A percentile compares a stretch with the other conserved stretches of the same genome.
phyloP scores from a whole-genome alignment of 495 filamentous ascomycete species.

The Hypoxylon rickii region DNA sequence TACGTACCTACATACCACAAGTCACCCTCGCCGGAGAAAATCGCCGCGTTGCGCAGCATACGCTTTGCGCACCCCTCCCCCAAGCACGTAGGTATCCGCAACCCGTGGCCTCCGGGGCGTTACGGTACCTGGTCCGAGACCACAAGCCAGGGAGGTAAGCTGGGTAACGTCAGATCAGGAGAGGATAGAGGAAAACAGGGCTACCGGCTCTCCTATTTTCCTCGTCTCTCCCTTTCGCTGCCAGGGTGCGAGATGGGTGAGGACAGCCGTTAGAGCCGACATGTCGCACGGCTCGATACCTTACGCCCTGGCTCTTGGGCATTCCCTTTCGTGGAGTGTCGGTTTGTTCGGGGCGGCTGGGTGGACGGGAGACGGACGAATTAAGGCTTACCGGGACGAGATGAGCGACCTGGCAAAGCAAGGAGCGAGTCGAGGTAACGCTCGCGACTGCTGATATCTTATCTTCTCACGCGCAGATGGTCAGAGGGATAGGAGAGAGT shows the following conservation, averaged over 20 bases:
- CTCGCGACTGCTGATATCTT: not conserved
- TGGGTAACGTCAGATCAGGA: not conserved
- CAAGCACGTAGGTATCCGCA: not conserved
- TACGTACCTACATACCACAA: not conserved
- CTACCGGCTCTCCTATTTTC: too few species aligned
- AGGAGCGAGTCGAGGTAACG: not conserved
- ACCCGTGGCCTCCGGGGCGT: conserved; percentile 2
- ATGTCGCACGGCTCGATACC: conserved; percentile 1
- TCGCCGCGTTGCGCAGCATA: too few species aligned
- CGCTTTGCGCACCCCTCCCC: not conserved
- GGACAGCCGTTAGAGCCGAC: conserved; percentile 8
- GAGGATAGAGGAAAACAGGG: too few species aligned
- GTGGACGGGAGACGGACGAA: too few species aligned
- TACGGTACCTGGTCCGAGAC: conserved; percentile 11
- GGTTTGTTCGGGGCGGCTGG: too few species aligned
- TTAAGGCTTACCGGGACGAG: too few species aligned
- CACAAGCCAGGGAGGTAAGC: not conserved
- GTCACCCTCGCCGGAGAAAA: conserved; percentile 13
- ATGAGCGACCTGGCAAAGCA: too few species aligned
- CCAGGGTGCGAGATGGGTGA: too few species aligned
- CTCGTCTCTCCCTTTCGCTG: too few species aligned
- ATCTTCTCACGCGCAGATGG: too few species aligned
- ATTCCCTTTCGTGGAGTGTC: too few species aligned
- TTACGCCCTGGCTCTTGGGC: not conserved
- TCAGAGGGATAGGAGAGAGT: too few species aligned